phyloP scores from a whole-genome alignment of 805 yeast species.

The Cyberlindnera mrakii region DNA sequence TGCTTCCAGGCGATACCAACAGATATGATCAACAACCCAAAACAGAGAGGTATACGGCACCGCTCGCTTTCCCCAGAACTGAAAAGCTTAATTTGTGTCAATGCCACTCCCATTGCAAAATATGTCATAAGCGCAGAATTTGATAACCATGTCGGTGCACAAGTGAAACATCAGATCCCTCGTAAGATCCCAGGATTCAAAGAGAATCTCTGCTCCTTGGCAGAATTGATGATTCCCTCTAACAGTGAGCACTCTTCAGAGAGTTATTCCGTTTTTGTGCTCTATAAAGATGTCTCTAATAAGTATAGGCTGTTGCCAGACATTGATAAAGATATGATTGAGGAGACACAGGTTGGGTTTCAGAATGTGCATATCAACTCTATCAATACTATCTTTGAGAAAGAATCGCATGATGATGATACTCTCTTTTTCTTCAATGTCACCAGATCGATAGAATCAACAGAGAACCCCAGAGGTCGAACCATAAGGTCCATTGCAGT shows the following conservation, averaged over 20 bases:
- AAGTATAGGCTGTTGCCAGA: conserved; percentile 18
- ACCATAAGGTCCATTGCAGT: conserved; percentile 53
- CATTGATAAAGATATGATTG: conserved; percentile 12
- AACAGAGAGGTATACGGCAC: not conserved
- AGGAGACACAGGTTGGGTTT: conserved; percentile 8
- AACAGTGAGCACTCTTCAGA: conserved; percentile 51
- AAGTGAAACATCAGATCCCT: conserved; percentile 58
- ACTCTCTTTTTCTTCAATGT: conserved; percentile 51
- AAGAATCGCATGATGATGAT: conserved; percentile 18
- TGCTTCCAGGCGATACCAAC: too few relatives aligned
- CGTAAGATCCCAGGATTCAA: conserved; percentile 30
- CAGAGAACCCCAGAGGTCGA: conserved; percentile 46
- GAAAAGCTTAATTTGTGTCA: conserved; percentile 3
- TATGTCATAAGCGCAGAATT: conserved; percentile 71
- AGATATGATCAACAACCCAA: too few relatives aligned
- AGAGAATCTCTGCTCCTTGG: conserved; percentile 31
- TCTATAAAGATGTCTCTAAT: conserved; percentile 34
- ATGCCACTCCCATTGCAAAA: conserved; percentile 33
- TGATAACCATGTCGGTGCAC: conserved; percentile 71
- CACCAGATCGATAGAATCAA: conserved; percentile 41
- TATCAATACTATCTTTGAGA: conserved; percentile 20
- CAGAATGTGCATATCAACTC: conserved; percentile 10
- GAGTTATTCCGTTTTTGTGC: conserved; percentile 51
- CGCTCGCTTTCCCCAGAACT: conserved; percentile 1
- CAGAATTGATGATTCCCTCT: conserved; percentile 58